Conservation (phyloP, 352 stramenopile species). For the Pythium coloratum region DNA sequence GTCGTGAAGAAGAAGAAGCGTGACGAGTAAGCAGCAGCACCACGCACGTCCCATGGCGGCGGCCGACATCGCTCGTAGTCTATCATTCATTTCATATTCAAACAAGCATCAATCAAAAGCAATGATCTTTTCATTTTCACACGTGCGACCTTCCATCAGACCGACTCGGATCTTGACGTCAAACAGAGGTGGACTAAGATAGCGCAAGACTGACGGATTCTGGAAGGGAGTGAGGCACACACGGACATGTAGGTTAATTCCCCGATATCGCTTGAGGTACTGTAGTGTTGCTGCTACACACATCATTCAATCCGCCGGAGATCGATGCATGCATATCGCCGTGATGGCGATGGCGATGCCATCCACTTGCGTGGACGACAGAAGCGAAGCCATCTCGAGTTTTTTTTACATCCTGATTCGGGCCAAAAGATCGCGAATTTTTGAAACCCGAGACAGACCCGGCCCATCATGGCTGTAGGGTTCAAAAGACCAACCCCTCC, state of each 20-base stretch:
- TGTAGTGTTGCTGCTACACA: too few species aligned
- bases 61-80: background rate
- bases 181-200: background rate
- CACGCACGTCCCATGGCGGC: background rate
- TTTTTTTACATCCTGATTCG: background rate
- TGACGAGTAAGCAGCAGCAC: slow-evolving; percentile 17
- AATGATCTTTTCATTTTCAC: background rate
- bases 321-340: too few species aligned
- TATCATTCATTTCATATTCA: background rate
- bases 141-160: background rate
- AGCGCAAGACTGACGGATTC: background rate
- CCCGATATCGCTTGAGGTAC: too few species aligned
- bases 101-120: background rate
- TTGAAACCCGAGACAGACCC: background rate
- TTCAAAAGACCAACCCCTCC: background rate
- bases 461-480: background rate
- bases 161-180: background rate
- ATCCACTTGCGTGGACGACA: background rate
- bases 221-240: background rate
- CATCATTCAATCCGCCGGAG: too few species aligned
- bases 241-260: background rate
- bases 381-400: background rate
- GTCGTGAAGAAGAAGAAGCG: slow-evolving; percentile 37
- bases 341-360: background rate
- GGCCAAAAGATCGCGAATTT: background rate